These are phyloP conservation scores for Silybum marianum DNA, from an alignment of 129 eudicot genomes.

Conservation along the genomic window DNA sequence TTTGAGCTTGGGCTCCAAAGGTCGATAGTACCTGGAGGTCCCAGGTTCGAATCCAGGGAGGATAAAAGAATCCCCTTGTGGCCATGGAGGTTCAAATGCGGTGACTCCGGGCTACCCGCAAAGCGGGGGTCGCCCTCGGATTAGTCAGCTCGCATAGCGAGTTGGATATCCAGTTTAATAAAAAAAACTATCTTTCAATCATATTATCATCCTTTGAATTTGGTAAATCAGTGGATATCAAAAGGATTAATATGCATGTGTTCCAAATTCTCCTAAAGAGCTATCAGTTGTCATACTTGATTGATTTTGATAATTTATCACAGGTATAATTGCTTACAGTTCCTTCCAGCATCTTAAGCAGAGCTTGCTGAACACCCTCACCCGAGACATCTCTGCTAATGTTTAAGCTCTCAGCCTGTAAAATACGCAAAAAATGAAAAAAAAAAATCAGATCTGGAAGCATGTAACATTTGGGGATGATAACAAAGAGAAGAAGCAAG, in stretches of 20 bases:
- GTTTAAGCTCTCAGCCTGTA: constrained; percentile 85
- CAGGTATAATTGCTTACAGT: constrained; percentile 61
- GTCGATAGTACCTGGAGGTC: too few species aligned
- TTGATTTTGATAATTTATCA: not conserved
- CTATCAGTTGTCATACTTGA: constrained; percentile 9
- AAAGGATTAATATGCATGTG: not conserved
- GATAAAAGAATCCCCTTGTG: too few species aligned
- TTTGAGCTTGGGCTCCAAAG: too few species aligned
- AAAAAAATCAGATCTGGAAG: constrained; percentile 7
- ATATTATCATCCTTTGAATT: constrained; percentile 8
- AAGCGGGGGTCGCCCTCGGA: too few species aligned
- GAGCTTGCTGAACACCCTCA: constrained; percentile 98
- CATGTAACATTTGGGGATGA: not conserved
- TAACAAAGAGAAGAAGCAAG: not conserved
- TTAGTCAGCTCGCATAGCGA: too few species aligned
- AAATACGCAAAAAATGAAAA: not conserved
- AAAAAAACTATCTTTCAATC: not conserved
- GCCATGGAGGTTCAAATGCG: too few species aligned
- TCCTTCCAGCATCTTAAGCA: constrained; percentile 97
- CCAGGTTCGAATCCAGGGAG: too few species aligned
- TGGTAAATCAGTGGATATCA: constrained; percentile 4
- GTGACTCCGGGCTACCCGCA: too few species aligned
- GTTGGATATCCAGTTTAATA: too few species aligned
- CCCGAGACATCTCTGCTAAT: constrained; percentile 97
- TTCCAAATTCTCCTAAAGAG: not conserved